These are phyloP conservation scores for Gossypium gossypioides DNA, from an alignment of 441 rosid genomes.

Conservation along the genomic window DNA sequence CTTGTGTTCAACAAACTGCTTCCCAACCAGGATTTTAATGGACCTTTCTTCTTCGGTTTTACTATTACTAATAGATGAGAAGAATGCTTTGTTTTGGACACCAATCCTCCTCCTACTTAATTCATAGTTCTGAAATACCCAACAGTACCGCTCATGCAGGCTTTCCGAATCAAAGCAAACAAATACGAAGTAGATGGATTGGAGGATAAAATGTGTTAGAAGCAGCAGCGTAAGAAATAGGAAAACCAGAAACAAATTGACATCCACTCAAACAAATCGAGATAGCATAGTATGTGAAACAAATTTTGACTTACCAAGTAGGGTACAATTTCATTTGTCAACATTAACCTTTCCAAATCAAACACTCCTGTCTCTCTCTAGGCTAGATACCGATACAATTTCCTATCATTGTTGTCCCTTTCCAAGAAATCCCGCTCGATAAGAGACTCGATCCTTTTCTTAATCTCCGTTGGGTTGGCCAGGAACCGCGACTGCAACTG, in stretches of 20 bases:
- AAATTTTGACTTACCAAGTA: slow-evolving; percentile 29
- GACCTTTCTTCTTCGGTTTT: too few species aligned
- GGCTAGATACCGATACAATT: slow-evolving; percentile 86
- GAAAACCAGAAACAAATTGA: slow-evolving; percentile 17
- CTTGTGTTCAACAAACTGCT: too few species aligned
- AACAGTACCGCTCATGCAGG: too few species aligned
- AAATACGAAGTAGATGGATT: too few species aligned
- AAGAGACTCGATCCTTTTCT: slow-evolving; percentile 91
- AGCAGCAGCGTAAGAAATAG: not conserved
- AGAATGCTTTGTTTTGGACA: too few species aligned
- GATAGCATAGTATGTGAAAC: slow-evolving; percentile 23
- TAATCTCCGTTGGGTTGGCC: slow-evolving; percentile 89
- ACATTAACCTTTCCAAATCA: slow-evolving; percentile 23
- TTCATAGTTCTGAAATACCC: too few species aligned
- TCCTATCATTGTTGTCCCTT: slow-evolving; percentile 80
- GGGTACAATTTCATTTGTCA: slow-evolving; percentile 27
- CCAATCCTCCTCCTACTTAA: too few species aligned
- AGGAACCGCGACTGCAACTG: slow-evolving; percentile 88
- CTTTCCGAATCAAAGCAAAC: too few species aligned
- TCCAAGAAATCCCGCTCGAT: slow-evolving; percentile 98
- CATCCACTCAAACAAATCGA: slow-evolving; percentile 29
- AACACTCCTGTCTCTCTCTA: slow-evolving; percentile 26
- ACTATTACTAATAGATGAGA: too few species aligned
- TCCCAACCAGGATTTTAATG: too few species aligned
- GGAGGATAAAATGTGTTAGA: too few species aligned